phyloP scores from a whole-genome alignment of 148 eudicot species.

The Silene latifolia region DNA sequence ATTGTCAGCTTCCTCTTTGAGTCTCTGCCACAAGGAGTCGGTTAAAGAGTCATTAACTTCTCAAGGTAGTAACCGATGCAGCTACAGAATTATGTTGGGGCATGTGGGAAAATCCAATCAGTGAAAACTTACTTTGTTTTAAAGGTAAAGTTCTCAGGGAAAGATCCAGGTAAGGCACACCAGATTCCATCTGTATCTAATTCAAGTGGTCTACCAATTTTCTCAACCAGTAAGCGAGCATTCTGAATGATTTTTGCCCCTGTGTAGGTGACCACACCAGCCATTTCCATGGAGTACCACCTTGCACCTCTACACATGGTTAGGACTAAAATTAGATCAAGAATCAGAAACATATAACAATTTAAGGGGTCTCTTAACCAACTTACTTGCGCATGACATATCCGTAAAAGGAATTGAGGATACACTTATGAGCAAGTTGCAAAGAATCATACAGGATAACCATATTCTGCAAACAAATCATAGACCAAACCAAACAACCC shows the following conservation, averaged over 20 bases:
- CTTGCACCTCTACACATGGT: slow-evolving; percentile 73
- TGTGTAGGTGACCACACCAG: slow-evolving; percentile 97
- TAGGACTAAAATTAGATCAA: background rate
- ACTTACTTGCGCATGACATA: slow-evolving; percentile 99
- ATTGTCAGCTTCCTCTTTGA: slow-evolving; percentile 87
- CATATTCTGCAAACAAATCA: slow-evolving; percentile 70
- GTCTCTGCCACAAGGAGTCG: slow-evolving; percentile 49
- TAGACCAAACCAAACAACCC: background rate
- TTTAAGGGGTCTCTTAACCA: background rate
- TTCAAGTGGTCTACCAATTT: slow-evolving; percentile 96
- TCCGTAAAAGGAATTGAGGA: slow-evolving; percentile 96
- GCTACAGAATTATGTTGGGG: background rate
- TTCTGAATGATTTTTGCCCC: slow-evolving; percentile 99
- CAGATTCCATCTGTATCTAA: slow-evolving; percentile 98
- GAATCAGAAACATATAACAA: slow-evolving; percentile 6
- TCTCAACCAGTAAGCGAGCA: slow-evolving; percentile 89
- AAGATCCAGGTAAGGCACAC: slow-evolving; percentile 95
- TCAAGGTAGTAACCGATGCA: background rate
- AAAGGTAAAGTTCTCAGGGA: slow-evolving; percentile 94
- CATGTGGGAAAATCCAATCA: slow-evolving; percentile 3
- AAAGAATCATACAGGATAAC: slow-evolving; percentile 96
- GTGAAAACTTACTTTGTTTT: slow-evolving; percentile 61
- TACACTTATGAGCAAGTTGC: slow-evolving; percentile 99
- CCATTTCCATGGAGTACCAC: slow-evolving; percentile 99
- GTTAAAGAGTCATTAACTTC: slow-evolving; percentile 4